phyloP scores from a whole-genome alignment of 192 early-diverging fungal species.

The Coemansia sp. region DNA sequence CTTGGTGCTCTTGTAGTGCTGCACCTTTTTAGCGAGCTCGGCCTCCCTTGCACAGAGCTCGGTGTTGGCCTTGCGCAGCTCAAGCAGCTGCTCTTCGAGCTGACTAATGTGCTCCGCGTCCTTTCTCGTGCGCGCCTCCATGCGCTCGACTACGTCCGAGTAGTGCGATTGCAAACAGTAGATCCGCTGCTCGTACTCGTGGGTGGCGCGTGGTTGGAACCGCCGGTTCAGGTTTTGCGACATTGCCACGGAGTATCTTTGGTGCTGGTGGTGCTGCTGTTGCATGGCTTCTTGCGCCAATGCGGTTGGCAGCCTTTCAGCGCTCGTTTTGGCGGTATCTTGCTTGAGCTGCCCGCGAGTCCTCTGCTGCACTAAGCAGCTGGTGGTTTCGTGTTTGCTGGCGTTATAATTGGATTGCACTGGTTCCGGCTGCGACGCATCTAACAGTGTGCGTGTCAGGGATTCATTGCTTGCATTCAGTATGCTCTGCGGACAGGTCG shows the following conservation, averaged over 20 bases:
- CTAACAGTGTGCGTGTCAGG: constrained; percentile 3
- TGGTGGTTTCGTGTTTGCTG: background rate
- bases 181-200: constrained; percentile 54
- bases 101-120: constrained; percentile 24
- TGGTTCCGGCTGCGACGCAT: background rate
- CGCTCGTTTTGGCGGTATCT: background rate
- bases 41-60: constrained; percentile 22
- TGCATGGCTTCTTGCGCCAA: background rate
- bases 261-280: background rate
- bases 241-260: constrained; percentile 47
- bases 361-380: constrained; percentile 5
- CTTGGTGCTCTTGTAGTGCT: constrained; percentile 2
- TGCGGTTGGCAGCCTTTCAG: background rate
- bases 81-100: constrained; percentile 27
- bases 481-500: constrained; percentile 19
- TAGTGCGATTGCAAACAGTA: constrained; percentile 53
- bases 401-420: background rate
- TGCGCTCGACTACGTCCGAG: constrained; percentile 42
- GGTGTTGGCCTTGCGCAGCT: constrained; percentile 25
- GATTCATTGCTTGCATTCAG: constrained; percentile 27
- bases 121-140: constrained; percentile 33
- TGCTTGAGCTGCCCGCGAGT: background rate
- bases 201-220: constrained; percentile 37
- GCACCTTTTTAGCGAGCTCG: constrained; percentile 23
- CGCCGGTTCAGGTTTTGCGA: constrained; percentile 47